Percentiles rank a stretch among this genome's conserved stretches.
Evolutionary conservation across 2,329 filamentous ascomycete genomes (phyloP).

Genomic region (Colletotrichum endophyticum): DNA sequence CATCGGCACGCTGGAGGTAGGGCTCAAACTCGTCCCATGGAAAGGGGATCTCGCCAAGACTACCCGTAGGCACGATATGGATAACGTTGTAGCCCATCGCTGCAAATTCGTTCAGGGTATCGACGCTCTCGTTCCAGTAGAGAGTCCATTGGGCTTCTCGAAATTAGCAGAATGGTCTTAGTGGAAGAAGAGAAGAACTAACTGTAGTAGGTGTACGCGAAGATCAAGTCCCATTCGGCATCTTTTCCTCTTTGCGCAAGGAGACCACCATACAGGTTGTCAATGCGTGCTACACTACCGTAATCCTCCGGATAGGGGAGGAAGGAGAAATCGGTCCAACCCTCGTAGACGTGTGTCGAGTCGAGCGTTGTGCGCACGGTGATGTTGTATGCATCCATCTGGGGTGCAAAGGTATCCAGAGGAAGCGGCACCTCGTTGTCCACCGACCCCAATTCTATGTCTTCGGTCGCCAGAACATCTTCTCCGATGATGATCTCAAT

Average conservation of each 20-base stretch:
- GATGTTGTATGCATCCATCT: constrained; percentile 41
- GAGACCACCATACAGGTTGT: constrained; percentile 49
- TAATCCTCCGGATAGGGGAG: constrained; percentile 44
- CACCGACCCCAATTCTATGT: constrained; percentile 37
- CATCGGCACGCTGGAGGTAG: constrained; percentile 34
- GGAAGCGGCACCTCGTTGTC: constrained; percentile 41
- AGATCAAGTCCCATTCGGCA: constrained; percentile 40
- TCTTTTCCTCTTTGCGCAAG: constrained; percentile 15
- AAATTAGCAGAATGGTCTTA: constrained; percentile 24
- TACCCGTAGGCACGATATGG: constrained; percentile 12
- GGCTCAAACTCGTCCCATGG: constrained; percentile 17
- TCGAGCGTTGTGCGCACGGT: constrained; percentile 32
- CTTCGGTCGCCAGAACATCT: constrained; percentile 35
- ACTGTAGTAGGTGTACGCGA: constrained; percentile 45
- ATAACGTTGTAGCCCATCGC: constrained; percentile 49
- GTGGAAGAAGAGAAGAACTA: constrained; percentile 39
- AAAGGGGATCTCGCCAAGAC: constrained; percentile 13
- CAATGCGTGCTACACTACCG: constrained; percentile 50
- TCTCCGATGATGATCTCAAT: constrained; percentile 37
- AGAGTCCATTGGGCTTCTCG: constrained; percentile 42
- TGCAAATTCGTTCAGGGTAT: constrained; percentile 36
- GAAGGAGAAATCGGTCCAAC: constrained; percentile 33
- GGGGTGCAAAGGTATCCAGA: constrained; percentile 37
- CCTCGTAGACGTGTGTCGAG: constrained; percentile 22
- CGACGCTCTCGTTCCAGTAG: constrained; percentile 37